Evolutionary conservation across 768 basidiomycete species (phyloP), one percentile per base, ranked within the genome.

Genomic region (Pleurotus salmoneostramineus): DNA sequence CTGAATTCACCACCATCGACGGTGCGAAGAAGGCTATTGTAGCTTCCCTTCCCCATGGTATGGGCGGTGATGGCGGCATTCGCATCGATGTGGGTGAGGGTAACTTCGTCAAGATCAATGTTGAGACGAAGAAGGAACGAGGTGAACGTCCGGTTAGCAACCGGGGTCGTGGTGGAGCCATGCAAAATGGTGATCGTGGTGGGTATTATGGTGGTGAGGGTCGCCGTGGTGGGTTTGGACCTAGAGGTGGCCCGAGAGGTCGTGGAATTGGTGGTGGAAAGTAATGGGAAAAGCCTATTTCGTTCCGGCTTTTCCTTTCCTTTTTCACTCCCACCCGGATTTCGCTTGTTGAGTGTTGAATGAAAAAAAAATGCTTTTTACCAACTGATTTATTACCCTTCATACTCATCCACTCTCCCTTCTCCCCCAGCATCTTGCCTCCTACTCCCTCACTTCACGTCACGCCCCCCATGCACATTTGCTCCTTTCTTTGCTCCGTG

Each of bases 41-140:
- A 31, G 80, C 89, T 3, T 88, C 84, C 36, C 70, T 97, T 50
- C 81, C 85, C 1, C 69, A 73, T 33, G 59, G 66, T 42, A 84
- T 87, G 62, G 95, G 95, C 58, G 95, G 95, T 37, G 93, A 95
- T 61, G 95, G 94, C 56, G 95, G 95, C 11, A 80, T 98, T 61
- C 86, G 83, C 68, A 71, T 96, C 52, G 89, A 90, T 49, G 77
- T 80, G 6, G 87, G 83, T 0, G 74, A 35, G 33, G 56, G 37
- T 33, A 48, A 76, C 2, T 74, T 72, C 58, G 70, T 81, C 35
- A 76, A 88, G 59, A 85, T 98, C 59, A 79, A 75, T 59, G 84
- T 98, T 36, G 95, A 96, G 80, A 91, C 89, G 44, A 83, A 91
- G 71, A 97, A 94, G 78, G 95, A 98, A 75, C 82, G 93, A 46